Conservation (phyloP, 2,329 filamentous ascomycete species). For the Byssothecium circinans region DNA sequence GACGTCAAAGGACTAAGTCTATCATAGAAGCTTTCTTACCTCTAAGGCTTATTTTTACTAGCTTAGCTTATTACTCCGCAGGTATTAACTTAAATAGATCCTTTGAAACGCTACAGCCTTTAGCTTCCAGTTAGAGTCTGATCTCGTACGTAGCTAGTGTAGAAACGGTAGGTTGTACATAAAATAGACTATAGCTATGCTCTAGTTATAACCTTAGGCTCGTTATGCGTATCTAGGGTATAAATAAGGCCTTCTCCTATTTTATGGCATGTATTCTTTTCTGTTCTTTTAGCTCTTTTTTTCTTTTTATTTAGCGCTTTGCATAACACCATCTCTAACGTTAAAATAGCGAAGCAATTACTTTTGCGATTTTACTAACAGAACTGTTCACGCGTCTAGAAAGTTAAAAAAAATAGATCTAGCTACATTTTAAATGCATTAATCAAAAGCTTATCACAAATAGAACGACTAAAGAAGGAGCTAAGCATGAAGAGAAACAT, state of each 20-base stretch:
- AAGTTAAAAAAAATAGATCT: conserved; percentile 7
- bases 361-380: not conserved
- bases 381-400: conserved; percentile 4
- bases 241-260: conserved; percentile 6
- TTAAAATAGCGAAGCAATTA: conserved; percentile 5
- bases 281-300: conserved; percentile 7
- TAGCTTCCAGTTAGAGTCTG: conserved; percentile 7
- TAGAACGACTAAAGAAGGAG: conserved; percentile 6
- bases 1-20: conserved; percentile 5
- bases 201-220: conserved; percentile 4
- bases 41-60: conserved; percentile 4
- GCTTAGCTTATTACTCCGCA: conserved; percentile 2
- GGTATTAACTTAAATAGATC: conserved; percentile 7
- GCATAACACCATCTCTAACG: conserved; percentile 3
- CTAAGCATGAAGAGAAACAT: conserved; percentile 6
- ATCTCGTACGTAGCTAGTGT: conserved; percentile 4
- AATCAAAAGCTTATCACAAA: conserved; percentile 5
- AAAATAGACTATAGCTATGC: conserved; percentile 5
- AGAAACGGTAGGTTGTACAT: conserved; percentile 5
- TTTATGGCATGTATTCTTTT: conserved; percentile 6
- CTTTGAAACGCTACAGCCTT: conserved; percentile 5
- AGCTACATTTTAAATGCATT: conserved; percentile 6
- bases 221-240: conserved; percentile 3
- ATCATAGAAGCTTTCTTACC: conserved; percentile 5
- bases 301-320: conserved; percentile 6